phyloP scores from a whole-genome alignment of 2,329 filamentous ascomycete genomes.

The Penicillium sp. region DNA sequence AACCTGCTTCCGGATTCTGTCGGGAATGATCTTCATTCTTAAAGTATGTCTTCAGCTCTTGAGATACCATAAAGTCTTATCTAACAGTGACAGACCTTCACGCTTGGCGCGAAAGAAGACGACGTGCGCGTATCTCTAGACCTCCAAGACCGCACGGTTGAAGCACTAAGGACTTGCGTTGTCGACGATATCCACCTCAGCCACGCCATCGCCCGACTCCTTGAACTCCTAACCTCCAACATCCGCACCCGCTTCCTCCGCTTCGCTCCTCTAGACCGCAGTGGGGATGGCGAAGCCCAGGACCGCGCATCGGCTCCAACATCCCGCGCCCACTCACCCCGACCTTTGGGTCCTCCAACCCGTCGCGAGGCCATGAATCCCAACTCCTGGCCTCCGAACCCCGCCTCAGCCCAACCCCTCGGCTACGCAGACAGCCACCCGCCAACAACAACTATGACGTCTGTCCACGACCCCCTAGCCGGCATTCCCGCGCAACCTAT shows the following conservation, averaged over 20 bases:
- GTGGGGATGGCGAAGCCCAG: conserved; percentile 42
- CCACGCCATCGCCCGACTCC: conserved; percentile 65
- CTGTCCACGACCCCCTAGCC: conserved; percentile 47
- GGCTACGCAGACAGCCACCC: conserved; percentile 35
- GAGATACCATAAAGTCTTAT: neutral
- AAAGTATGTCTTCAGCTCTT: conserved; percentile 51
- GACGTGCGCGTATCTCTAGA: conserved; percentile 64
- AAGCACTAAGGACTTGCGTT: conserved; percentile 63
- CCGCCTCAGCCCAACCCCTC: conserved; percentile 20
- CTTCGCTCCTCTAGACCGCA: conserved; percentile 58
- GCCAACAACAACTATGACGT: conserved; percentile 29
- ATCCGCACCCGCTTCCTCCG: conserved; percentile 64
- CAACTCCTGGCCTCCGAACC: conserved; percentile 34
- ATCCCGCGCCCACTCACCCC: conserved; percentile 45
- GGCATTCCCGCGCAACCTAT: conserved; percentile 51
- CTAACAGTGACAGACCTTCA: conserved; percentile 56
- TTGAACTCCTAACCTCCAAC: conserved; percentile 63
- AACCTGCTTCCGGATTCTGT: conserved; percentile 68
- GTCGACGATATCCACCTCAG: conserved; percentile 70
- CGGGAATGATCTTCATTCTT: conserved; percentile 67
- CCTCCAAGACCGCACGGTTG: conserved; percentile 63
- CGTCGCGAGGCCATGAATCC: conserved; percentile 34
- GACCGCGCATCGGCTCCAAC: conserved; percentile 41
- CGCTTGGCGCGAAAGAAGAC: conserved; percentile 65
- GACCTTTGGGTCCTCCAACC: conserved; percentile 29